Conservation (phyloP, 352 stramenopile species). For the Pythium coloratum region DNA sequence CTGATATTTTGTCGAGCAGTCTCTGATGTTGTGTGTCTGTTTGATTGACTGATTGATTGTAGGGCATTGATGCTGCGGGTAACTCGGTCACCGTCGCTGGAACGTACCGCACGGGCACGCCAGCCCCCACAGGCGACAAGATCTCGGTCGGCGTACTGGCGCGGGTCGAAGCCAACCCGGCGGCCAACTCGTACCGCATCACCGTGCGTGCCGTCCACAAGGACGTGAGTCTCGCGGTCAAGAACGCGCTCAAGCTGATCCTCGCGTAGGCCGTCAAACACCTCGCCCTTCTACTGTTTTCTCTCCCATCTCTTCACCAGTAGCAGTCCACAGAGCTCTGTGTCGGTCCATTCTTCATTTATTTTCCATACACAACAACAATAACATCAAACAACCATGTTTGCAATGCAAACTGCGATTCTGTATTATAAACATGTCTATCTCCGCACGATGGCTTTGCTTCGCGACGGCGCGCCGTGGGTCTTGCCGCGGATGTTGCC, state of each 20-base stretch:
- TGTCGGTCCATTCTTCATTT: not conserved
- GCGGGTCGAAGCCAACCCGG: constrained; percentile 86
- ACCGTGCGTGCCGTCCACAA: constrained; percentile 93
- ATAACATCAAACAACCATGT: not conserved
- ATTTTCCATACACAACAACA: not conserved
- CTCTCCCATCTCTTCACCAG: no score
- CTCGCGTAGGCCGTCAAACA: constrained; percentile 37
- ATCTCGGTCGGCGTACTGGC: constrained; percentile 93
- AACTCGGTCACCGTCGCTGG: constrained; percentile 89
- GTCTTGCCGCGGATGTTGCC: constrained; percentile 80
- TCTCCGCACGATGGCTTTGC: constrained; percentile 75
- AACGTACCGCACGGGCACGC: constrained; percentile 91
- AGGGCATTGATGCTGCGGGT: constrained; percentile 66
- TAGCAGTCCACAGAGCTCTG: not conserved
- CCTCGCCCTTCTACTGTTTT: not conserved
- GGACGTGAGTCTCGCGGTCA: constrained; percentile 67
- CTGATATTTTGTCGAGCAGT: not conserved
- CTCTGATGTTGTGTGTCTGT: not conserved
- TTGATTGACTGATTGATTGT: not conserved
- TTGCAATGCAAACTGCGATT: not conserved
- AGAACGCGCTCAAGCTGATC: constrained; percentile 66
- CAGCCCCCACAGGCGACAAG: constrained; percentile 89
- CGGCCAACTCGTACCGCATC: constrained; percentile 82
- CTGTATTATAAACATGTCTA: constrained; percentile 19
- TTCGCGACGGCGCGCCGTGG: constrained; percentile 77